phyloP scores from a whole-genome alignment of 2,329 filamentous ascomycete species.

The Magnaporthiopsis rhizophila region DNA sequence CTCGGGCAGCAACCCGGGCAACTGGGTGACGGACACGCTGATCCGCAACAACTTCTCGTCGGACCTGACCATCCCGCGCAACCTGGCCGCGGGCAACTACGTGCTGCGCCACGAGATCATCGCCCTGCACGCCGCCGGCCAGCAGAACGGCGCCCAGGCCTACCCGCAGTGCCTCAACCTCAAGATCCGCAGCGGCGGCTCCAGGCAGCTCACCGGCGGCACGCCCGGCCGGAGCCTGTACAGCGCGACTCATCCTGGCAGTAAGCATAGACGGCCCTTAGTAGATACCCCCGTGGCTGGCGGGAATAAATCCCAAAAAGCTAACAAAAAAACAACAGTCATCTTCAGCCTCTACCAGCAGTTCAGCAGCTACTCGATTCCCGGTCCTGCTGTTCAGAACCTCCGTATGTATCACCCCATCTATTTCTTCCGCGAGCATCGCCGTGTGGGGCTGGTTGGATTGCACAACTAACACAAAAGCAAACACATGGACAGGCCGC shows the following conservation, averaged over 20 bases:
- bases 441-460: too few relatives aligned
- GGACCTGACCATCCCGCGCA: conserved; percentile 19
- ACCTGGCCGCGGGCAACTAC: conserved; percentile 22
- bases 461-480: background rate
- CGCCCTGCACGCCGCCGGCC: conserved; percentile 31
- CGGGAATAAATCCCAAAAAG: background rate
- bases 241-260: conserved; percentile 29
- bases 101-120: conserved; percentile 36
- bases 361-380: conserved; percentile 4
- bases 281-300: background rate
- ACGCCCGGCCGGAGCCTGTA: conserved; percentile 21
- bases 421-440: background rate
- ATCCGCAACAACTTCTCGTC: conserved; percentile 42
- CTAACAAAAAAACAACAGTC: conserved; percentile 13
- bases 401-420: background rate
- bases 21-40: conserved; percentile 31
- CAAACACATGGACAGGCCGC: background rate
- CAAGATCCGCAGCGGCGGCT: conserved; percentile 17
- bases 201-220: conserved; percentile 11
- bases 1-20: conserved; percentile 19
- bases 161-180: conserved; percentile 24
- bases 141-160: conserved; percentile 18
- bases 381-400: background rate
- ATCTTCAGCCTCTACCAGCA: conserved; percentile 31
- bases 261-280: background rate